phyloP scores from a whole-genome alignment of 192 early-diverging fungal genomes.

The Lobosporangium transversale region DNA sequence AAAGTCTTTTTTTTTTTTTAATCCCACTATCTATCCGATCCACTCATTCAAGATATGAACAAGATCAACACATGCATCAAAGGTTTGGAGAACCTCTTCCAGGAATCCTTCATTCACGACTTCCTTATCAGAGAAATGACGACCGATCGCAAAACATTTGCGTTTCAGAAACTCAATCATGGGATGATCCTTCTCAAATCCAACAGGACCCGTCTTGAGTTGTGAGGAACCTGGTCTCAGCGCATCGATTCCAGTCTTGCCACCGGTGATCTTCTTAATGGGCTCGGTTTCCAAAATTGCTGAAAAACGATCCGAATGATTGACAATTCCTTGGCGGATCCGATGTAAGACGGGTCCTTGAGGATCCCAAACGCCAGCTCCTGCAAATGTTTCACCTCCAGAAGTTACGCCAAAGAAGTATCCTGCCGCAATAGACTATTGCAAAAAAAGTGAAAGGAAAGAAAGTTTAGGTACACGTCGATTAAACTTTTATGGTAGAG shows the following conservation, averaged over 20 bases:
- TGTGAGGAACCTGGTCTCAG: slow-evolving; percentile 36
- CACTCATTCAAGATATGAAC: slow-evolving; percentile 65
- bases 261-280: slow-evolving; percentile 53
- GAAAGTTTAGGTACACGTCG: neutral
- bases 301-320: slow-evolving; percentile 51
- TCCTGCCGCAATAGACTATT: slow-evolving; percentile 53
- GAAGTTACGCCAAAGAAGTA: slow-evolving; percentile 63
- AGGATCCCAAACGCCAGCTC: slow-evolving; percentile 62
- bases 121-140: slow-evolving; percentile 59
- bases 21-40: no score
- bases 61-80: slow-evolving; percentile 61
- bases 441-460: neutral
- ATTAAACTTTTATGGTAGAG: neutral
- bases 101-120: slow-evolving; percentile 62
- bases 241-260: slow-evolving; percentile 44
- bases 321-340: slow-evolving; percentile 55
- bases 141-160: slow-evolving; percentile 62
- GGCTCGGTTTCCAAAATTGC: slow-evolving; percentile 53
- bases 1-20: no score
- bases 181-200: slow-evolving; percentile 61
- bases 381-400: slow-evolving; percentile 52
- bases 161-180: slow-evolving; percentile 64
- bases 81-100: slow-evolving; percentile 57
- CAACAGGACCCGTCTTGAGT: slow-evolving; percentile 68
- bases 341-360: slow-evolving; percentile 29